phyloP scores from a whole-genome alignment of 257 asterid genomes.

The Lavandula angustifolia region DNA sequence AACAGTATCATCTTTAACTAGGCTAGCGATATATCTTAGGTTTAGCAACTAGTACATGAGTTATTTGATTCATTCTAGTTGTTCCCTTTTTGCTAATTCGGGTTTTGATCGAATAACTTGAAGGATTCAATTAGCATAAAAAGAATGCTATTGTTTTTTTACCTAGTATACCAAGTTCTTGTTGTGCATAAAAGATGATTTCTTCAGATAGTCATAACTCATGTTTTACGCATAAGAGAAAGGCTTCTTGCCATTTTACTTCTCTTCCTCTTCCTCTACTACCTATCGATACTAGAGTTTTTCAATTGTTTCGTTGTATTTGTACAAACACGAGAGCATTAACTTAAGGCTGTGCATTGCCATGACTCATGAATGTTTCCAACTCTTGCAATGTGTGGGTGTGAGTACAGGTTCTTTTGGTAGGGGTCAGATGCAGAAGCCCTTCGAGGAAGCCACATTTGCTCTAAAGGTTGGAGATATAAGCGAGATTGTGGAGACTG shows the following conservation, averaged over 20 bases:
- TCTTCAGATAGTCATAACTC: background rate
- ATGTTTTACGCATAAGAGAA: background rate
- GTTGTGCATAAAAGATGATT: background rate
- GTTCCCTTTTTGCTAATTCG: background rate
- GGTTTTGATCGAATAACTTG: background rate
- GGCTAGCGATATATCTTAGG: too few species aligned
- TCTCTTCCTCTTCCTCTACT: too few species aligned
- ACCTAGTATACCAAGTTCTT: background rate
- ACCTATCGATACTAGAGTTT: too few species aligned
- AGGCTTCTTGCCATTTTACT: too few species aligned
- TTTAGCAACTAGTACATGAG: background rate
- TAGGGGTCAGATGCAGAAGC: slow-evolving; percentile 92
- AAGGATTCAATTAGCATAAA: background rate
- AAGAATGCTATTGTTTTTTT: background rate
- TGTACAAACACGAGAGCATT: too few species aligned
- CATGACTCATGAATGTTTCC: slow-evolving; percentile 1
- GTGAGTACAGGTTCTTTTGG: slow-evolving; percentile 69
- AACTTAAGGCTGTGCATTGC: background rate
- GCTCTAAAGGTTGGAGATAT: slow-evolving; percentile 74
- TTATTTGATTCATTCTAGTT: background rate
- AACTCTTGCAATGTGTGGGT: background rate
- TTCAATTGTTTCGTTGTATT: too few species aligned
- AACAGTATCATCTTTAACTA: too few species aligned
- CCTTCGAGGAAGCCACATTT: slow-evolving; percentile 76
- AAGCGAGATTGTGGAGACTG: slow-evolving; percentile 79